These are phyloP conservation scores for Sideroxylon spinosum DNA, from an alignment of 179 eudicot genomes.

Conservation along the genomic window DNA sequence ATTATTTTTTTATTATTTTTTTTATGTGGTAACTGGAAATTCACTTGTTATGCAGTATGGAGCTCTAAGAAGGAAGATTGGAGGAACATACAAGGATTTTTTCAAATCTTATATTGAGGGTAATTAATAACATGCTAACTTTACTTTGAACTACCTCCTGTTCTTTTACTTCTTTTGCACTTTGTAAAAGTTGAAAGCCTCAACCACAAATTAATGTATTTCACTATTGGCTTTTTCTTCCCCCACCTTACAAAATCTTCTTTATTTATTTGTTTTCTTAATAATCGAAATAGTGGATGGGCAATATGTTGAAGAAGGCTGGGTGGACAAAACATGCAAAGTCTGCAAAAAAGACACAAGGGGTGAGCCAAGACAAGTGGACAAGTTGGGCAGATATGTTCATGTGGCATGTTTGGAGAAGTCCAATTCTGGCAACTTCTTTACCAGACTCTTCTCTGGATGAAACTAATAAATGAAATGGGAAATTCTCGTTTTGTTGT, in stretches of 20 bases:
- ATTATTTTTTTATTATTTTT: not conserved
- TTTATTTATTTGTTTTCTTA: not conserved
- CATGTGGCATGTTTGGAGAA: slow-evolving; percentile 77
- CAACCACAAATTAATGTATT: too few species aligned
- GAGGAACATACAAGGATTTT: slow-evolving; percentile 97
- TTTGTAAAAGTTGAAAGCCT: too few species aligned
- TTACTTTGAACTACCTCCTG: too few species aligned
- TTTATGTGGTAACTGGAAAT: not conserved
- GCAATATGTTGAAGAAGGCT: slow-evolving; percentile 92
- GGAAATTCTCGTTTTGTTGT: too few species aligned
- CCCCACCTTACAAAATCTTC: too few species aligned
- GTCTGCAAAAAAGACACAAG: slow-evolving; percentile 92
- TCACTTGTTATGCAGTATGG: slow-evolving; percentile 51
- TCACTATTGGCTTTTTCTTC: too few species aligned
- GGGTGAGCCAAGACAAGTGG: slow-evolving; percentile 77
- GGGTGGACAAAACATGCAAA: slow-evolving; percentile 97
- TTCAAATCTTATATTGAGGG: slow-evolving; percentile 96
- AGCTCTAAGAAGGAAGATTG: slow-evolving; percentile 95
- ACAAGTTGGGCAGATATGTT: slow-evolving; percentile 75
- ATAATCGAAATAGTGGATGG: slow-evolving; percentile 61
- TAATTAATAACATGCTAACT: slow-evolving; percentile 15
- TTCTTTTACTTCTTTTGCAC: too few species aligned
- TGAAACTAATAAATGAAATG: slow-evolving; percentile 5
- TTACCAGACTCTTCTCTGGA: slow-evolving; percentile 70
- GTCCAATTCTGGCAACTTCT: slow-evolving; percentile 64